Conservation (phyloP, 1,284 basidiomycete species). For the Irpex lacteus region DNA sequence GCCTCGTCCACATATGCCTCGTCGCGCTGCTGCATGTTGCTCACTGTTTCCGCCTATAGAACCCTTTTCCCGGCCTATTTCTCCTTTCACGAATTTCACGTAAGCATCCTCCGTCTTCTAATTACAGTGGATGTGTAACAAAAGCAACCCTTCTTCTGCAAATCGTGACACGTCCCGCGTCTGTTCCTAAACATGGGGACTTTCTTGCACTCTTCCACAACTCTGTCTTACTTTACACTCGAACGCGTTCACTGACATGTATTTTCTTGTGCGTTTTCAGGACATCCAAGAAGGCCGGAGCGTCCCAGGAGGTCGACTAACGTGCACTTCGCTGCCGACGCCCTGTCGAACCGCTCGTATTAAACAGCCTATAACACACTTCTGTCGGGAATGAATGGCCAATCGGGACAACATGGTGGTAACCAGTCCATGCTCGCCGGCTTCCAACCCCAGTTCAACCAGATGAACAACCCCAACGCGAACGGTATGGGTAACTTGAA, state of each 20-base stretch:
- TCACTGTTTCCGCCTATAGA: constrained; percentile 2
- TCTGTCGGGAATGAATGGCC: constrained; percentile 14
- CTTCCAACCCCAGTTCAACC: constrained; percentile 20
- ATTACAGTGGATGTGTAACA: neutral
- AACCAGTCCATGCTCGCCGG: constrained; percentile 36
- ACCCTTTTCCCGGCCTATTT: constrained; percentile 1
- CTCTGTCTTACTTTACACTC: neutral
- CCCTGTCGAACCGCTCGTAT: neutral
- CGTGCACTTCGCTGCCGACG: neutral
- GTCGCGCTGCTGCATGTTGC: constrained; percentile 4
- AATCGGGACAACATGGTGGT: constrained; percentile 17
- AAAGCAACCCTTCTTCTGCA: neutral
- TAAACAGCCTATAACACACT: neutral
- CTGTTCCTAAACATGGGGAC: neutral
- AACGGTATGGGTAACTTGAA: constrained; percentile 7
- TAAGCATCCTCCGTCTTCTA: neutral
- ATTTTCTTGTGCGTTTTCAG: neutral
- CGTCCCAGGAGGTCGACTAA: constrained; percentile 2
- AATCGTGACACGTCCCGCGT: neutral
- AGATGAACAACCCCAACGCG: constrained; percentile 9
- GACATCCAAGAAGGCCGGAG: constrained; percentile 1
- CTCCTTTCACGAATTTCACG: constrained; percentile 1
- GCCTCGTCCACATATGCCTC: neutral
- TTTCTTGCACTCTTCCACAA: neutral
- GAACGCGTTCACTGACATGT: neutral